Evolutionary conservation across 495 filamentous ascomycete genomes (phyloP), one percentile per base, ranked within the genome.

Genomic region (Neurospora tetrasperma): DNA sequence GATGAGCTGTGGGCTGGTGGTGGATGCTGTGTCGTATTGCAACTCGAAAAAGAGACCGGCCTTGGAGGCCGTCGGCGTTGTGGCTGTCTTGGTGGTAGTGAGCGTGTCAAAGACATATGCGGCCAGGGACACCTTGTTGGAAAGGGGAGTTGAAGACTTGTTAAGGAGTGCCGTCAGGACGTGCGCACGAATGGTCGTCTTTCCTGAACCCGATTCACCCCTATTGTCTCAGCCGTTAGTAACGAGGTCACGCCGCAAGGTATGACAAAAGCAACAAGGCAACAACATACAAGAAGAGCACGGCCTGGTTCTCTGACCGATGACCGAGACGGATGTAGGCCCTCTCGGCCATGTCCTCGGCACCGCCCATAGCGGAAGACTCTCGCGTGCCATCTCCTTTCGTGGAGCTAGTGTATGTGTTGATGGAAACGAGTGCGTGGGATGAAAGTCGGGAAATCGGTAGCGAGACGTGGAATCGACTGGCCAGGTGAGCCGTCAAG

Each of bases 41-140:
- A 99, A 85, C 77, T 99, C 96, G 80, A 93, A 92, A 77, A 97
- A 97, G 16, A 99, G 88, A 72, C 96, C 96, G 7, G 96, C 91
- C 80, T 97, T 98, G 16, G 95, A 98, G 35, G 96, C 96, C 7
- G 93, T 97, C 2, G 94, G 94, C 0, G 94, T 97, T 7, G 94
- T 97, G 23, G 93, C 87, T 20, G 94, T 97, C 84, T 99, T 99
- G n/a, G 95, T 99, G 8, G 96, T 97, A 5, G 96, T 99, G 48
- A 99, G 86, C 8, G 94, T 91, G 80, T 99, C 96, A 80, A 98
- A 98, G 35, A 98, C 88, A 79, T 97, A 99, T 14, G 94, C 90
- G 42, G 96, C 95, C 43, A 95, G 92, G 4, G 94, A 97, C 31
- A 98, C 85, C 80, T 97, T 99, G 72, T 89, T 90, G 3, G 95